Base-by-base conservation (phyloP, 495 filamentous ascomycete genomes). In the Staphylotrichum tortipilum region DNA sequence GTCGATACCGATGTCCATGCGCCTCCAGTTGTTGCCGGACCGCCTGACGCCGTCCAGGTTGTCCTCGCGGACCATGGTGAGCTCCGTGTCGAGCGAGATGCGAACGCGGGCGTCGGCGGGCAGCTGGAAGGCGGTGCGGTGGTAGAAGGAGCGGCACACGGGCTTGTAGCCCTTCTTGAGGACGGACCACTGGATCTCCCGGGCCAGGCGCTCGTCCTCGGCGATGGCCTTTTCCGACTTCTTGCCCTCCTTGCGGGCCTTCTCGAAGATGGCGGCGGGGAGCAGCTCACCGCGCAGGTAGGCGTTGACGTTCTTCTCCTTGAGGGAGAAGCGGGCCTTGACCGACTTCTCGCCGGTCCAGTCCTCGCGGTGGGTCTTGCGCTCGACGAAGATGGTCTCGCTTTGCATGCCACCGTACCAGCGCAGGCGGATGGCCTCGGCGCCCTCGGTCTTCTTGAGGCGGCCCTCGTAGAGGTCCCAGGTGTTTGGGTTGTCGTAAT, bases 331-430 rank as follows among this genome's bases (percentile, higher is more conserved):
- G 33, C 92, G 84, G 7, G 94, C 92, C 66, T 99, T 99, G 62
- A 99, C 92, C 0, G 89, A 95, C 68, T 97, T 96, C 64, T 97
- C 92, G 14, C 92, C 92, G 0, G 92, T 99, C 92, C 92, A 99
- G 65, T 99, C 92, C 66, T 99, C 92, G 10, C 92, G 84, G 69
- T 99, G 92, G 7, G 92, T 97, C 70, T 99, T 99, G 30, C 92
- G 78, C 74, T 99, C 92, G 39, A 99, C 86, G 62, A 97, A 99
- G 31, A 97, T 90, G 34, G 88, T 89, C 54, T 96, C 88, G 45
- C 72, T 86, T 47, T 90, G 79, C 91, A 97, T 96, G 17, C 85
- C 89, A 51, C 92, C 92, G 60, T 99, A 99, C 92, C 92, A 99
- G 47, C 92, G 81, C 44, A 99, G 74, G 58, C 92, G 88, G 51